Evolutionary conservation across 2,329 filamentous ascomycete species (phyloP), one percentile per base, ranked within the genome.

Genomic region (Curvularia sp.): DNA sequence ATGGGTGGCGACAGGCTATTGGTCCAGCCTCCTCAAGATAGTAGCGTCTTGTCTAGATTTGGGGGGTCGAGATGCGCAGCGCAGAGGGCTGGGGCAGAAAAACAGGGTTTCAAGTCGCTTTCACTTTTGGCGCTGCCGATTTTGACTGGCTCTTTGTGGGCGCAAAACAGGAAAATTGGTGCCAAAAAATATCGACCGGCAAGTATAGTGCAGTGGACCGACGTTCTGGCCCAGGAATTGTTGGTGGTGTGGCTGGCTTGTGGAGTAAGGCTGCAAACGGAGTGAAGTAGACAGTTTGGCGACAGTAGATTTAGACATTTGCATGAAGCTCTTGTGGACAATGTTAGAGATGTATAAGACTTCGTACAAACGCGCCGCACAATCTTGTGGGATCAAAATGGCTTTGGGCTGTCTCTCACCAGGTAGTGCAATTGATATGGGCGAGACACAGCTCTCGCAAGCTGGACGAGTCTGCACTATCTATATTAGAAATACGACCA

Each of bases 21-120:
- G 56, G 56, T 6, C 47, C 47, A 51, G 28, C 41, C 56, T 21
- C 52, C 27, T 21, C 0, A 27, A 9, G 34, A 7, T 3, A 12
- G 1, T 12, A 32, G 18, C 5, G 6, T 8, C 10, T 1, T 30
- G 2, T 1, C 23, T 6, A 19, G 28, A 12, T 13, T 28, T 10
- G 23, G 23, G 21, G 3, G 12, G 13, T 49, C 13, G 18, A 3
- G 41, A 19, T 23, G 46, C 45, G 23, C 28, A n/a, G 18, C 10
- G 5, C 4, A 3, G 39, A 34, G 28, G 51, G 28, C 32, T 46
- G 30, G 55, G 34, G 15, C 13, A 38, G 19, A 46, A 36, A 23
- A n/a, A 21, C 39, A 39, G 38, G 30, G 50, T 48, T 43, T 49
- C 34, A 43, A 34, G 28, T 49, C 30, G 19, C 49, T 39, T 57